These are phyloP conservation scores for Caryopteris hybrid DNA, from an alignment of 305 asterid genomes.

Conservation along the genomic window DNA sequence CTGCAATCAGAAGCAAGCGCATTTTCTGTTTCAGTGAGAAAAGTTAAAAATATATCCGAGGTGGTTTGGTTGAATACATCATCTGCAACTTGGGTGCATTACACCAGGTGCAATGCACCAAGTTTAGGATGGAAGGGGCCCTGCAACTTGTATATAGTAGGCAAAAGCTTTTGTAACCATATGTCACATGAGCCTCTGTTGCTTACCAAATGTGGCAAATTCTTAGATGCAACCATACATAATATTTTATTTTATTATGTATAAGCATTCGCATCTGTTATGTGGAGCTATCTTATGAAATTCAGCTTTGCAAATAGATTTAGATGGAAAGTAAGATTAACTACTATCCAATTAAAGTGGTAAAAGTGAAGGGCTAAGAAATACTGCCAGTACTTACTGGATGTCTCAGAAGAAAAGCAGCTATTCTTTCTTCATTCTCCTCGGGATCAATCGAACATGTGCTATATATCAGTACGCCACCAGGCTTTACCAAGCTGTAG, in stretches of 20 bases:
- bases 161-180: background rate
- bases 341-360: background rate
- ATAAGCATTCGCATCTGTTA: too few species aligned
- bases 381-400: conserved; percentile 40
- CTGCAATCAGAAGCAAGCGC: conserved; percentile 34
- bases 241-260: too few species aligned
- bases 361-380: background rate
- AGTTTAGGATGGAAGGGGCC: background rate
- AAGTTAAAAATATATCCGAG: background rate
- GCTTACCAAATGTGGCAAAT: background rate
- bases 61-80: background rate
- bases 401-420: conserved; percentile 72
- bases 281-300: too few species aligned
- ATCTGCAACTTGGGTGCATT: background rate
- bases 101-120: background rate
- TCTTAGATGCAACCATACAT: too few species aligned
- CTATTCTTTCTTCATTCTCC: conserved; percentile 86
- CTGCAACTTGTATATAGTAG: too few species aligned
- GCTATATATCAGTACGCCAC: conserved; percentile 78
- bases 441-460: conserved; percentile 86
- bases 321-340: background rate
- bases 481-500: conserved; percentile 76
- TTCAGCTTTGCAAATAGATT: too few species aligned
- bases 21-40: too few species aligned
- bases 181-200: background rate